Percentiles rank a stretch among this genome's conserved stretches.
phyloP scores from a whole-genome alignment of 352 stramenopile genomes.

The Globisporangium nagaii region DNA sequence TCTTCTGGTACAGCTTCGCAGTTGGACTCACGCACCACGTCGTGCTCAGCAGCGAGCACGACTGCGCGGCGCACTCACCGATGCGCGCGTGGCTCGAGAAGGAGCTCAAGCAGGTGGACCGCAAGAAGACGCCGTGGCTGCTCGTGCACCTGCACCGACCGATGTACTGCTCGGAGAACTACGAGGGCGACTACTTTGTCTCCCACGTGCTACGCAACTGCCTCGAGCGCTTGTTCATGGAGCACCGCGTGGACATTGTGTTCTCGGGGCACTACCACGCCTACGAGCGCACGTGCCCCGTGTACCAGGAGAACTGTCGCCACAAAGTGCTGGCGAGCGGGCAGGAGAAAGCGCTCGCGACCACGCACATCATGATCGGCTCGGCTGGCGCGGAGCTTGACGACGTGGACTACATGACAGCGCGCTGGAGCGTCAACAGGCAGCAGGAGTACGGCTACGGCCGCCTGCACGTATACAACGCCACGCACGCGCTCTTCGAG shows the following conservation, averaged over 20 bases:
- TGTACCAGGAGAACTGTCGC: slow-evolving; percentile 17
- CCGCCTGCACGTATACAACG: slow-evolving; percentile 33
- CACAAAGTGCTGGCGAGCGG: slow-evolving; percentile 2
- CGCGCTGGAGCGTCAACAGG: slow-evolving; percentile 17
- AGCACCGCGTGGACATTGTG: slow-evolving; percentile 21
- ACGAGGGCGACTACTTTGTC: slow-evolving; percentile 6
- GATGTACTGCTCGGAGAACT: slow-evolving; percentile 24
- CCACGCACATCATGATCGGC: slow-evolving; percentile 39
- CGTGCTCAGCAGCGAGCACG: slow-evolving; percentile 25
- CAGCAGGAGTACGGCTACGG: slow-evolving; percentile 34
- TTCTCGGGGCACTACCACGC: slow-evolving; percentile 25
- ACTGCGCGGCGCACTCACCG: slow-evolving; percentile 8
- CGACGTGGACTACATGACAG: slow-evolving; percentile 17
- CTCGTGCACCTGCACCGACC: slow-evolving; percentile 22
- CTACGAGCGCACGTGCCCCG: slow-evolving; percentile 26
- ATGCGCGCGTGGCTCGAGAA: slow-evolving; percentile 21
- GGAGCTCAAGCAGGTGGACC: slow-evolving; percentile 18
- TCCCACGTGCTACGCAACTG: slow-evolving; percentile 13
- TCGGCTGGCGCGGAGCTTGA: slow-evolving; percentile 36
- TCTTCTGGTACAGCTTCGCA: slow-evolving; percentile 28
- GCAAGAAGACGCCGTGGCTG: slow-evolving; percentile 21
- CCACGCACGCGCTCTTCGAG: slow-evolving; percentile 31
- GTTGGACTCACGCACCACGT: slow-evolving; percentile 22
- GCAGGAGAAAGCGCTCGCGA: slow-evolving; percentile 12
- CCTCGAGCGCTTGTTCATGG: slow-evolving; percentile 14